phyloP scores from a whole-genome alignment of 768 basidiomycete species.

The Clavulina sp. region DNA sequence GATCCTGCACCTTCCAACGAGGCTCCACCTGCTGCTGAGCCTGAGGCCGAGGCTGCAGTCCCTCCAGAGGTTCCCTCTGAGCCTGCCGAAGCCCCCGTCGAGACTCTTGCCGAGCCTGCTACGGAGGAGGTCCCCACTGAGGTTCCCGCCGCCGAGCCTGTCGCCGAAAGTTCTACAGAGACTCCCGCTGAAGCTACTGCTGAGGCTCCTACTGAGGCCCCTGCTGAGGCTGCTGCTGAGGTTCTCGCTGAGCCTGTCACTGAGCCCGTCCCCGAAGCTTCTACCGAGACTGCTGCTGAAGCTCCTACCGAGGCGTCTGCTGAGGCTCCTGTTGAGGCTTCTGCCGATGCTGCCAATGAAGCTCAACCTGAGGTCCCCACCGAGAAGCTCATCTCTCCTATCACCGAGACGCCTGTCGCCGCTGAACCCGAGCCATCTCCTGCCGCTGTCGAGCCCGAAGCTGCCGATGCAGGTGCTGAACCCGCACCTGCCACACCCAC shows the following conservation, averaged over 20 bases:
- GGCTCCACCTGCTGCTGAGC: too few species aligned
- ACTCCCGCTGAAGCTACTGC: neutral
- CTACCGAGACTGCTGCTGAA: neutral
- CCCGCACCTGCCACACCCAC: neutral
- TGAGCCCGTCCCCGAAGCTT: neutral
- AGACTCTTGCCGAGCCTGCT: neutral
- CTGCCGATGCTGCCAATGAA: neutral
- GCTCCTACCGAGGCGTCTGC: neutral
- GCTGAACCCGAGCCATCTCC: neutral
- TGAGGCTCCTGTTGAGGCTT: neutral
- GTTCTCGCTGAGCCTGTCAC: neutral
- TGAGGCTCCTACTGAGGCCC: neutral
- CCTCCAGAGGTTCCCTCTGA: too few species aligned
- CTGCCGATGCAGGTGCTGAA: neutral
- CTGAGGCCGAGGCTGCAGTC: too few species aligned
- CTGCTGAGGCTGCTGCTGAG: neutral
- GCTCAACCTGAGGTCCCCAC: neutral
- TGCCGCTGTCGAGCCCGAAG: neutral
- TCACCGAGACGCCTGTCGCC: neutral
- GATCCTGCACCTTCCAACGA: too few species aligned
- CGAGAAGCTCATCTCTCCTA: neutral
- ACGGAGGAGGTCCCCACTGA: neutral
- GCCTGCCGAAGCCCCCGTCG: neutral
- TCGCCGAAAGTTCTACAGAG: neutral
- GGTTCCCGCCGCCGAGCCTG: neutral